Percentiles rank a stretch among this genome's conserved stretches.
These are phyloP conservation scores for Poa pratensis DNA, from an alignment of 176 grass and related monocot genomes.

Conservation along the genomic window DNA sequence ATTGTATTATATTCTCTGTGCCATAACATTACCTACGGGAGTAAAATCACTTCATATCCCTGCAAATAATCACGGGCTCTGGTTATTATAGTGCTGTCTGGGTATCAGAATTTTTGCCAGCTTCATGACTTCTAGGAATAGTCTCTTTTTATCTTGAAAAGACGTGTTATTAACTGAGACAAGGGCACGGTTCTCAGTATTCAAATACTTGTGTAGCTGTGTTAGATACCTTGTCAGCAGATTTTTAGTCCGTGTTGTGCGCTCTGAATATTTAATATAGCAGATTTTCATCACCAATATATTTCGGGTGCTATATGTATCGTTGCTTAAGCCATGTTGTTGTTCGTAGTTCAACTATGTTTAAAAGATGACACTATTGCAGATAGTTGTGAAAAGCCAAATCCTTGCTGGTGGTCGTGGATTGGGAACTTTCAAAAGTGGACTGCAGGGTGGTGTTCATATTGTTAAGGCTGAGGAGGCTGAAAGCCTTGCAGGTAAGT, in stretches of 20 bases:
- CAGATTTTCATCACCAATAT: neutral
- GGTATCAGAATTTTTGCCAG: neutral
- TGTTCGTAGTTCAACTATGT: conserved; percentile 14
- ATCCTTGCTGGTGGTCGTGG: conserved; percentile 97
- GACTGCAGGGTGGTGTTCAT: conserved; percentile 95
- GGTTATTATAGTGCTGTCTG: neutral
- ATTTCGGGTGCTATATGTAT: conserved; percentile 17
- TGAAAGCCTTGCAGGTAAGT: conserved; percentile 69
- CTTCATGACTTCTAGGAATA: neutral
- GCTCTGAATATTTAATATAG: neutral
- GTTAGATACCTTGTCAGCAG: neutral
- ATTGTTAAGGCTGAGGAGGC: conserved; percentile 96
- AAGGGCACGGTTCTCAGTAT: neutral
- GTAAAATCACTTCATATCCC: neutral
- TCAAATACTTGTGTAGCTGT: neutral
- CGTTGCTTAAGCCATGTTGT: neutral
- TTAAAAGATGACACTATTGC: conserved; percentile 22
- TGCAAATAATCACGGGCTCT: neutral
- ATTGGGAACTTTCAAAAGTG: conserved; percentile 97
- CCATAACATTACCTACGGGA: neutral
- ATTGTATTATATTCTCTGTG: neutral
- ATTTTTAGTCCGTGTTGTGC: neutral
- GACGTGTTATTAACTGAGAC: neutral
- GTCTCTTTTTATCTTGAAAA: neutral
- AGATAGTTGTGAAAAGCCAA: conserved; percentile 99